Conservation (phyloP, 164 flowering plant species). For the Malania oleifera region DNA sequence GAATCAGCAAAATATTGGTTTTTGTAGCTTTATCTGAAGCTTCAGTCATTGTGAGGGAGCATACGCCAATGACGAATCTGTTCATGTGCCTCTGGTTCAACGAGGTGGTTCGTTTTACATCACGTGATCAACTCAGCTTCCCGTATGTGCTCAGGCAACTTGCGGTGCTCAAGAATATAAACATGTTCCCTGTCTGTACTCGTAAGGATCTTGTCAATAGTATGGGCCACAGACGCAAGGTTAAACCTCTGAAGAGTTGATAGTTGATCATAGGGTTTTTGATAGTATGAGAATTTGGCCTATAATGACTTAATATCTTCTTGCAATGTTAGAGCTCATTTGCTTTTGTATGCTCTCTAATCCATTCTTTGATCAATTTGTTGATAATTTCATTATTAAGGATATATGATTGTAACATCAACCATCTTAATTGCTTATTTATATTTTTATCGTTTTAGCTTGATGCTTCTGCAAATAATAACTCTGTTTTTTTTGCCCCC, state of each 20-base stretch:
- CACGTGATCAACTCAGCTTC: constrained; percentile 93
- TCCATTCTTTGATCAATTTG: too few species aligned
- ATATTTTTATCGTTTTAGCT: too few species aligned
- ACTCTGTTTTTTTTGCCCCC: too few species aligned
- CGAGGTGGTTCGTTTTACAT: constrained; percentile 93
- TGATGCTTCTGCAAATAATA: too few species aligned
- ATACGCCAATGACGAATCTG: constrained; percentile 72
- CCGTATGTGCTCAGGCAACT: constrained; percentile 84
- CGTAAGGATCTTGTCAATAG: constrained; percentile 95
- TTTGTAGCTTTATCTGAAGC: constrained; percentile 92
- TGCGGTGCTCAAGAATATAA: constrained; percentile 51
- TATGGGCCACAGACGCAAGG: constrained; percentile 89
- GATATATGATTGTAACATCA: too few species aligned
- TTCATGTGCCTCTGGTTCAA: constrained; percentile 97
- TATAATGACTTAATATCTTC: too few species aligned
- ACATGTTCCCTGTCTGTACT: constrained; percentile 88
- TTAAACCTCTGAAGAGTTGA: constrained; percentile 50
- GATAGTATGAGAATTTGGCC: too few species aligned
- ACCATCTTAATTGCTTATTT: too few species aligned
- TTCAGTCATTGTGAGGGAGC: constrained; percentile 90
- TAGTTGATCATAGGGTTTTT: too few species aligned
- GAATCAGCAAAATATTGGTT: constrained; percentile 10
- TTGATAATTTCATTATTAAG: too few species aligned
- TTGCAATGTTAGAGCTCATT: too few species aligned
- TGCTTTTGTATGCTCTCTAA: too few species aligned